Evolutionary conservation across 2,329 filamentous ascomycete genomes (phyloP).

Genomic region (Chrysoporthe cubensis): DNA sequence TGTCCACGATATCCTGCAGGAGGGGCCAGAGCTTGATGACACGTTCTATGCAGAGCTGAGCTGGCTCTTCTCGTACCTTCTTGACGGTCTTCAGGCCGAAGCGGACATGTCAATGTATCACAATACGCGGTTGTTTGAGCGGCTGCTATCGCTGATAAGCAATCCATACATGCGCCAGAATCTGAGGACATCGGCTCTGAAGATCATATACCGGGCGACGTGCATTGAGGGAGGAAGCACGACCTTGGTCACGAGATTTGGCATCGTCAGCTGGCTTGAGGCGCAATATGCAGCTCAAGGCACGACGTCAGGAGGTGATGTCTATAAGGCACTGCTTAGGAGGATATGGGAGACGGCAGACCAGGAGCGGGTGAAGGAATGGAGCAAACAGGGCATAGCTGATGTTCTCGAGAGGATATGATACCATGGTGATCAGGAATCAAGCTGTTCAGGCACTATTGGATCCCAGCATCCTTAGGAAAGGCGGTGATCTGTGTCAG

Average conservation of each 20-base stretch:
- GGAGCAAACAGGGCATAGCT: slow-evolving; percentile 60
- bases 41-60: slow-evolving; percentile 71
- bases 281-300: slow-evolving; percentile 53
- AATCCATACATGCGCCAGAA: slow-evolving; percentile 66
- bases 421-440: not conserved
- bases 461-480: not conserved
- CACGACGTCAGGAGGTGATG: slow-evolving; percentile 47
- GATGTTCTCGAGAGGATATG: slow-evolving; percentile 22
- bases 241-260: slow-evolving; percentile 78
- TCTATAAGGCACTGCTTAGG: slow-evolving; percentile 59
- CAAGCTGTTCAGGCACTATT: not conserved
- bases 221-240: slow-evolving; percentile 73
- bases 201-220: slow-evolving; percentile 69
- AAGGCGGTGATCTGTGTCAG: not conserved
- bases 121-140: slow-evolving; percentile 71
- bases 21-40: slow-evolving; percentile 73
- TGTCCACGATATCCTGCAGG: slow-evolving; percentile 64
- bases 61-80: slow-evolving; percentile 74
- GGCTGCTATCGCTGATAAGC: slow-evolving; percentile 69
- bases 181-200: slow-evolving; percentile 62
- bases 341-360: slow-evolving; percentile 70
- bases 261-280: slow-evolving; percentile 75
- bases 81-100: slow-evolving; percentile 66
- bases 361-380: slow-evolving; percentile 64
- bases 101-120: slow-evolving; percentile 65